Percentiles rank a stretch among this genome's conserved stretches.
These are phyloP conservation scores for Domatiomyces catenatus DNA, from an alignment of 2,329 filamentous ascomycete genomes.

Conservation along the genomic window DNA sequence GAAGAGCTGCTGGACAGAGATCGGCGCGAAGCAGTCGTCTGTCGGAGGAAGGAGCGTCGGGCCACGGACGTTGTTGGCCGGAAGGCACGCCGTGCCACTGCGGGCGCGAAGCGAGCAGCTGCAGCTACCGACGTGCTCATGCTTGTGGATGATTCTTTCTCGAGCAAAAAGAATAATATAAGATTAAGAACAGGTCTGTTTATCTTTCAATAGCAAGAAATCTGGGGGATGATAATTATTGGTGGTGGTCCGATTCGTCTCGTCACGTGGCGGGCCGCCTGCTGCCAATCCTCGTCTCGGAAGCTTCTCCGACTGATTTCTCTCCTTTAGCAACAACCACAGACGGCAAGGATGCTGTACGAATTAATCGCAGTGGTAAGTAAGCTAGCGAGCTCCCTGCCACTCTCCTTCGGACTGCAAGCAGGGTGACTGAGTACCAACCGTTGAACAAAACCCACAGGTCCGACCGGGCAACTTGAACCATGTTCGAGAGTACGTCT, in stretches of 20 bases:
- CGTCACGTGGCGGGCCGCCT: no score
- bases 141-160: no score
- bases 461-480: constrained; percentile 77
- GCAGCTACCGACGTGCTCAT: constrained; percentile 2
- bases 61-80: background rate
- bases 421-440: no score
- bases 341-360: constrained; percentile 60
- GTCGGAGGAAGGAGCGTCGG: background rate
- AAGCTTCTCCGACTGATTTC: no score
- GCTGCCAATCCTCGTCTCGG: no score
- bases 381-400: no score
- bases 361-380: constrained; percentile 89
- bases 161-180: background rate
- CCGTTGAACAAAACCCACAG: constrained; percentile 40
- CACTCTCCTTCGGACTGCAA: no score
- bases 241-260: no score
- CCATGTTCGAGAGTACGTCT: constrained; percentile 82
- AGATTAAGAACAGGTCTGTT: no score
- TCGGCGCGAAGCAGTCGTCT: constrained; percentile 1
- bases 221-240: no score
- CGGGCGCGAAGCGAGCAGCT: constrained; percentile 3
- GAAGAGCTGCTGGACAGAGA: background rate
- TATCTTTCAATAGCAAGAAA: no score
- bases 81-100: background rate
- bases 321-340: constrained; percentile 13